phyloP scores from a whole-genome alignment of 768 basidiomycete species.

The Leccinum sublutescens region DNA sequence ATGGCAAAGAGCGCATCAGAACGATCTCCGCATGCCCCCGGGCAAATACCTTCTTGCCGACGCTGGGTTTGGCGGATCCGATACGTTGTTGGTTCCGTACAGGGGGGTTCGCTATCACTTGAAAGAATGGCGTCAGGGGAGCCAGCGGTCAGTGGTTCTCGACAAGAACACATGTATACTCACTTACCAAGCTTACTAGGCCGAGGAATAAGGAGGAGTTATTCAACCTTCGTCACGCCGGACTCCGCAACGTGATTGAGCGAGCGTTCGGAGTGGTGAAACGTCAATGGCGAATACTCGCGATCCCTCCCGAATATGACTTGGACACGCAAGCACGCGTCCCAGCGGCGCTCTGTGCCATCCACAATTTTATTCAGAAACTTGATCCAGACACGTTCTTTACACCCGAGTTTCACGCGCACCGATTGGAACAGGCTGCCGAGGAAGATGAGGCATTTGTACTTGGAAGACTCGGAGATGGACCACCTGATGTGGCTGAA shows the following conservation, averaged over 20 bases:
- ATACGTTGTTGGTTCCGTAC: constrained; percentile 37
- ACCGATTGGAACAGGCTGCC: background rate
- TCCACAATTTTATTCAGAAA: background rate
- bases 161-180: background rate
- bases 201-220: background rate
- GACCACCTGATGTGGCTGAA: background rate
- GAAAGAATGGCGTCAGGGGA: background rate
- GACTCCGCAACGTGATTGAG: background rate
- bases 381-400: background rate
- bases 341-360: background rate
- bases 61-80: constrained; percentile 5
- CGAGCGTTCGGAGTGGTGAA: background rate
- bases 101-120: background rate
- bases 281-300: background rate
- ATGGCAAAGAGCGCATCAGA: constrained; percentile 6
- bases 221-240: background rate
- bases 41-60: background rate
- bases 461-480: background rate
- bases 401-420: background rate
- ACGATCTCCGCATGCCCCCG: constrained; percentile 3
- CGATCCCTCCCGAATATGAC: background rate
- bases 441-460: background rate
- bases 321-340: background rate
- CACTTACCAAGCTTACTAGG: background rate
- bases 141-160: background rate